Conservation (phyloP, 768 basidiomycete species). For the Lyophyllum semitale region DNA sequence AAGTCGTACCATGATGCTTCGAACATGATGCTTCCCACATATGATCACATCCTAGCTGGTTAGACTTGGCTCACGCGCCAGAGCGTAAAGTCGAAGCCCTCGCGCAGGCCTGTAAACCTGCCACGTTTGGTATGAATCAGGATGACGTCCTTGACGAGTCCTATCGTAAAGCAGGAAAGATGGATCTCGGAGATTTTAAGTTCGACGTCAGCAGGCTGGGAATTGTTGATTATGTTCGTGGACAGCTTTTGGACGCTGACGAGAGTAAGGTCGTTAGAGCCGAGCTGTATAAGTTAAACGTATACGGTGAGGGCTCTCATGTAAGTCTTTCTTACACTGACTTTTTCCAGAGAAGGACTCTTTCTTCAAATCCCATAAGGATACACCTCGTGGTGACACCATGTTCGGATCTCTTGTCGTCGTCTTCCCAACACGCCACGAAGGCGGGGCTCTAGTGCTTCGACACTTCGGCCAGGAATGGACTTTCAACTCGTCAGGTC, state of each 20-base stretch:
- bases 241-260: conserved; percentile 19
- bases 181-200: conserved; percentile 38
- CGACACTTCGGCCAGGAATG: conserved; percentile 33
- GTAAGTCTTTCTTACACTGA: background rate
- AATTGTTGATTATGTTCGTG: conserved; percentile 1
- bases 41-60: too few species aligned
- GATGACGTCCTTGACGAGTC: conserved; percentile 43
- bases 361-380: conserved; percentile 53
- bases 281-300: conserved; percentile 39
- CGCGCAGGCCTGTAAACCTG: conserved; percentile 35
- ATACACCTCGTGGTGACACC: conserved; percentile 41
- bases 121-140: conserved; percentile 38
- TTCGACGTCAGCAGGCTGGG: conserved; percentile 22
- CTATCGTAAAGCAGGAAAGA: conserved; percentile 48
- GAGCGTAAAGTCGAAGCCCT: conserved; percentile 25
- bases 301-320: conserved; percentile 31
- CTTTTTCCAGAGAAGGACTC: conserved; percentile 34
- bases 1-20: too few species aligned
- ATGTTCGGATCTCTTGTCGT: conserved; percentile 58
- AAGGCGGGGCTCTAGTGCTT: conserved; percentile 46
- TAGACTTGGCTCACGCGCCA: conserved; percentile 6
- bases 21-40: too few species aligned
- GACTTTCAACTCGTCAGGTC: conserved; percentile 31
- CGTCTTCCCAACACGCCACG: conserved; percentile 45
- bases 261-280: conserved; percentile 14